Percentiles rank a stretch among this genome's conserved stretches.
These are phyloP conservation scores for Hypoxylon subgilvum DNA, from an alignment of 495 filamentous ascomycete species.

Conservation along the genomic window DNA sequence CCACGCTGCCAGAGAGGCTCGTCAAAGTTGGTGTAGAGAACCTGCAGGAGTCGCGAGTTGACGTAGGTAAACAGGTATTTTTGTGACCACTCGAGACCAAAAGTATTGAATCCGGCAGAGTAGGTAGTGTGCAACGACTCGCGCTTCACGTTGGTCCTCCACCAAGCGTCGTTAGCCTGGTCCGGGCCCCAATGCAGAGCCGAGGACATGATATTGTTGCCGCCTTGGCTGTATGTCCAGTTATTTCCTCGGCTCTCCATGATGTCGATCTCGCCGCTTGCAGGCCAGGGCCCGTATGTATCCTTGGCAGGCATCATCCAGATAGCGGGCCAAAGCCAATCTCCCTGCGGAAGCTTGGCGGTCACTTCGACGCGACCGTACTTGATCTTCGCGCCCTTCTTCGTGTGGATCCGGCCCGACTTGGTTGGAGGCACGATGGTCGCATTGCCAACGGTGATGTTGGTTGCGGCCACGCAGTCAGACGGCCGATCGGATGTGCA, in stretches of 20 bases:
- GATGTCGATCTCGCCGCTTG: conserved; percentile 87
- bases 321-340: conserved; percentile 92
- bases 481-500: conserved; percentile 64
- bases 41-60: conserved; percentile 77
- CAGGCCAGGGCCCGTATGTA: conserved; percentile 78
- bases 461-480: conserved; percentile 67
- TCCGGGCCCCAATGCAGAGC: conserved; percentile 81
- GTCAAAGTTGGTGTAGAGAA: conserved; percentile 79
- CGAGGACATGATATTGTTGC: conserved; percentile 82
- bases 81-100: conserved; percentile 83
- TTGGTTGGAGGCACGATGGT: conserved; percentile 79
- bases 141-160: conserved; percentile 77
- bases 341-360: conserved; percentile 74
- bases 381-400: conserved; percentile 69
- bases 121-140: conserved; percentile 79
- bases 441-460: conserved; percentile 70
- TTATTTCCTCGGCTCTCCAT: conserved; percentile 81
- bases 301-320: conserved; percentile 84
- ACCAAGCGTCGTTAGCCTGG: conserved; percentile 68
- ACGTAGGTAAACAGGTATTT: conserved; percentile 90
- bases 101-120: conserved; percentile 69
- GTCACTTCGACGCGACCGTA: conserved; percentile 83
- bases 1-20: conserved; percentile 73
- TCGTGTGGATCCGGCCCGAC: conserved; percentile 79
- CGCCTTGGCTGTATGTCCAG: conserved; percentile 72